phyloP scores from a whole-genome alignment of 2,329 filamentous ascomycete genomes.

The Aspergillus fumigatus region DNA sequence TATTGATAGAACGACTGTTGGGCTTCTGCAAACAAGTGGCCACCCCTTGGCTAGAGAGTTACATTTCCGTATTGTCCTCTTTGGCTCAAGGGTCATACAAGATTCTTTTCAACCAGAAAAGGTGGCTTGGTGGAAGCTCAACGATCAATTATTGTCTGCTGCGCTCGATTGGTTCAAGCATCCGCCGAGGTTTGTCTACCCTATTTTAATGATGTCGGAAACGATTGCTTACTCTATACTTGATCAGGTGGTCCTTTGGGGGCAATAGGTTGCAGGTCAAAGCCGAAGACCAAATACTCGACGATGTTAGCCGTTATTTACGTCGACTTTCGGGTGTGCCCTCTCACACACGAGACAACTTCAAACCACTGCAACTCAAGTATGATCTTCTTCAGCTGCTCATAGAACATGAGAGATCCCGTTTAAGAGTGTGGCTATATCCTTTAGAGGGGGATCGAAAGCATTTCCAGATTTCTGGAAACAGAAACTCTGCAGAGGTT shows the following conservation, averaged over 20 bases:
- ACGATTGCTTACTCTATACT: constrained; percentile 14
- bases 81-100: constrained; percentile 72
- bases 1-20: constrained; percentile 71
- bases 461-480: constrained; percentile 44
- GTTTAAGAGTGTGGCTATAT: constrained; percentile 84
- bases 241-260: constrained; percentile 77
- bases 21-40: constrained; percentile 63
- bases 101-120: constrained; percentile 62
- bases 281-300: constrained; percentile 78
- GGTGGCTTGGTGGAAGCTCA: constrained; percentile 72
- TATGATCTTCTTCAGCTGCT: constrained; percentile 78
- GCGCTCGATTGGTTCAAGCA: constrained; percentile 84
- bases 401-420: constrained; percentile 76
- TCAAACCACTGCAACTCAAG: constrained; percentile 68
- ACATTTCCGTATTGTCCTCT: constrained; percentile 82
- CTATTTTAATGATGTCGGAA: neutral
- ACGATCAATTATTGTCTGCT: constrained; percentile 82
- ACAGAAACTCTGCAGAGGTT: constrained; percentile 39
- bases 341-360: constrained; percentile 43
- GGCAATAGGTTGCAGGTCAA: constrained; percentile 91
- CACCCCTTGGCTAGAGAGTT: constrained; percentile 89
- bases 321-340: constrained; percentile 61
- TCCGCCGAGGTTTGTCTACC: constrained; percentile 55
- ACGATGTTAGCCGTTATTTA: constrained; percentile 67
- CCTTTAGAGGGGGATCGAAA: constrained; percentile 66